Conservation (phyloP, 768 basidiomycete species). For the Termitomyces sp. region DNA sequence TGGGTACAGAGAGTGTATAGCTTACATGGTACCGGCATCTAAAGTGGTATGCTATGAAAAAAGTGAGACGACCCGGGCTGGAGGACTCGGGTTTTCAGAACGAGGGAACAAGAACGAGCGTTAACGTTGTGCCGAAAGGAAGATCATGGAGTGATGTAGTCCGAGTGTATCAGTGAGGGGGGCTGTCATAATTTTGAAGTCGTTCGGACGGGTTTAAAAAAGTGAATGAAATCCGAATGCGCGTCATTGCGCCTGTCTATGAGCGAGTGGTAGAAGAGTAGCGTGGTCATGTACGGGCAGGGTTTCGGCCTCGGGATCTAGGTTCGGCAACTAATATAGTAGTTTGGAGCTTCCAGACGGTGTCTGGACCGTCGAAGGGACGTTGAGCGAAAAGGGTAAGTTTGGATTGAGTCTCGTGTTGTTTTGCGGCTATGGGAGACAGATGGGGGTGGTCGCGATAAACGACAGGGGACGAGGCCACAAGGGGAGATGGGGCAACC, state of each 20-base stretch:
- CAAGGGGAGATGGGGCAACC: conserved; percentile 29
- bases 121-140: conserved; percentile 3
- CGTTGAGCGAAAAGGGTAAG: conserved; percentile 7
- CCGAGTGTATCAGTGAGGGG: conserved; percentile 1
- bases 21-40: conserved; percentile 16
- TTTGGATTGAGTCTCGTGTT: conserved; percentile 5
- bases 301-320: conserved; percentile 38
- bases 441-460: conserved; percentile 11
- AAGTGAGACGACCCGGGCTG: background rate
- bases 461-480: conserved; percentile 18
- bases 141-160: conserved; percentile 8
- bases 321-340: conserved; percentile 2
- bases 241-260: conserved; percentile 8
- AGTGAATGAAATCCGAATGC: background rate
- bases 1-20: conserved; percentile 15
- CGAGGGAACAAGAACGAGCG: background rate
- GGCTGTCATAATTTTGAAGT: conserved; percentile 8
- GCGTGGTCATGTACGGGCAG: conserved; percentile 30
- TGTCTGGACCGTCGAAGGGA: conserved; percentile 11
- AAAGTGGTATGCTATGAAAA: conserved; percentile 15
- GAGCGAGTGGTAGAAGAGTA: background rate
- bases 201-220: conserved; percentile 1
- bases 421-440: conserved; percentile 1
- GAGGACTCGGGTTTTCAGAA: conserved; percentile 1
- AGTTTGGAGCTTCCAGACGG: background rate